These are phyloP conservation scores for Cercospora brassicicola DNA, from an alignment of 2,329 filamentous ascomycete species.

Conservation along the genomic window DNA sequence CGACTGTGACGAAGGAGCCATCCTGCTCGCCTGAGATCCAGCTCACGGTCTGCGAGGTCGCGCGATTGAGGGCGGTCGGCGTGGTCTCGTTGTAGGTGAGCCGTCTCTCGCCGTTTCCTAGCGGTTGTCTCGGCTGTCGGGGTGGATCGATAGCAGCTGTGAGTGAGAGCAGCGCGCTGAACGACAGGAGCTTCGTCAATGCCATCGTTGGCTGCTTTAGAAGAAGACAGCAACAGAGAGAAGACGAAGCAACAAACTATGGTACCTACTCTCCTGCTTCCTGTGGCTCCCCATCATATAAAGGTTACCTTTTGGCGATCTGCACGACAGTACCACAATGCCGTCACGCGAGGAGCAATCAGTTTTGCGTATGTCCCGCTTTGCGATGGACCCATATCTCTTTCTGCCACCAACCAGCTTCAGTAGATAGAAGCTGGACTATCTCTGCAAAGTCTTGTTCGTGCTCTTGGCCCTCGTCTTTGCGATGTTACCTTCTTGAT, in stretches of 20 bases:
- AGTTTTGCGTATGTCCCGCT: neutral
- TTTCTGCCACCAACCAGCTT: constrained; percentile 12
- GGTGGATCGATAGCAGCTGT: constrained; percentile 23
- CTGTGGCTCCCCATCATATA: constrained; percentile 2
- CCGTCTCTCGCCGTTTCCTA: constrained; percentile 20
- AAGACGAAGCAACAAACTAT: neutral
- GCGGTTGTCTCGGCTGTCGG: constrained; percentile 22
- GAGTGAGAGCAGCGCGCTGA: constrained; percentile 15
- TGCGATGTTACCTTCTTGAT: constrained; percentile 20
- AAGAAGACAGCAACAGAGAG: neutral
- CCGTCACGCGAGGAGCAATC: constrained; percentile 4
- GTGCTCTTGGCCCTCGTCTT: constrained; percentile 12
- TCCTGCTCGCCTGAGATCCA: constrained; percentile 63
- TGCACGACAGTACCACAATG: neutral
- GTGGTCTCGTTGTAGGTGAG: constrained; percentile 27
- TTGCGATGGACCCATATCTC: neutral
- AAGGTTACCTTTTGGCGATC: neutral
- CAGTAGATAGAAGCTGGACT: neutral
- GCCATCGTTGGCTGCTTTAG: constrained; percentile 12
- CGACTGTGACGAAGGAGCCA: constrained; percentile 60
- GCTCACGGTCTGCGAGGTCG: constrained; percentile 30
- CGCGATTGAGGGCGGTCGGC: constrained; percentile 17
- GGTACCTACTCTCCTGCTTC: neutral
- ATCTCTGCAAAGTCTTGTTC: constrained; percentile 3
- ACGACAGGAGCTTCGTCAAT: constrained; percentile 10